These are phyloP conservation scores for Geoglossum glabrum DNA, from an alignment of 495 filamentous ascomycete genomes.

Conservation along the genomic window DNA sequence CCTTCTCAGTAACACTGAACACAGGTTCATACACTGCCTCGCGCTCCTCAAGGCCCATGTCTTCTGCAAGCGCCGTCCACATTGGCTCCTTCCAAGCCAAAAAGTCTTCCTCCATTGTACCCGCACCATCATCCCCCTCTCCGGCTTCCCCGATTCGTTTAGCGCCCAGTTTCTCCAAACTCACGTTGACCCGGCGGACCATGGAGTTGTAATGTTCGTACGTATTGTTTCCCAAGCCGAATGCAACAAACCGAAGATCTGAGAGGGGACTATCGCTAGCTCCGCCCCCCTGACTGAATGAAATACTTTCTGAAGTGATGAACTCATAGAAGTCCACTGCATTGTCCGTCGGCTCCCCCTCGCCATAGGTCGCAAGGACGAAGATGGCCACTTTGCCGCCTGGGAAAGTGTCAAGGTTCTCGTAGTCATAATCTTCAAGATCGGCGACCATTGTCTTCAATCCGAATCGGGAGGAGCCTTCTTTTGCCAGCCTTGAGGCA, in stretches of 20 bases:
- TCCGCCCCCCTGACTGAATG: conserved; percentile 51
- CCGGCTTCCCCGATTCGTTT: conserved; percentile 69
- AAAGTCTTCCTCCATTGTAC: conserved; percentile 99
- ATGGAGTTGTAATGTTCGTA: conserved; percentile 99
- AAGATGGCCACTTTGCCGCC: conserved; percentile 86
- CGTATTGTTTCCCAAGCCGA: conserved; percentile 95
- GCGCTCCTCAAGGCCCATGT: conserved; percentile 80
- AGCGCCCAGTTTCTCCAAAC: conserved; percentile 61
- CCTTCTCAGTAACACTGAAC: conserved; percentile 63
- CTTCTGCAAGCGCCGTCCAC: conserved; percentile 67
- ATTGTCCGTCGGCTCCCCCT: conserved; percentile 97
- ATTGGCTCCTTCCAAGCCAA: conserved; percentile 98
- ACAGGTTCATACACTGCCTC: conserved; percentile 92
- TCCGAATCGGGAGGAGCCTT: conserved; percentile 87
- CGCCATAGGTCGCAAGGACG: conserved; percentile 91
- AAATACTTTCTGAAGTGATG: conserved; percentile 56
- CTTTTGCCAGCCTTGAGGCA: conserved; percentile 90
- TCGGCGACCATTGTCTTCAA: conserved; percentile 98
- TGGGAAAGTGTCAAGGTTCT: conserved; percentile 76
- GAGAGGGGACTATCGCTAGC: conserved; percentile 52
- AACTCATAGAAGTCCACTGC: conserved; percentile 99
- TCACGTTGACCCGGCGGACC: conserved; percentile 75
- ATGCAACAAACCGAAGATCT: conserved; percentile 82
- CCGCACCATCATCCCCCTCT: conserved; percentile 93
- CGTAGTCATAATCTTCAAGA: conserved; percentile 93